A percentile compares a stretch with the other conserved stretches of the same genome.
phyloP scores from a whole-genome alignment of 192 early-diverging fungal genomes.

The Gigaspora rosea region DNA sequence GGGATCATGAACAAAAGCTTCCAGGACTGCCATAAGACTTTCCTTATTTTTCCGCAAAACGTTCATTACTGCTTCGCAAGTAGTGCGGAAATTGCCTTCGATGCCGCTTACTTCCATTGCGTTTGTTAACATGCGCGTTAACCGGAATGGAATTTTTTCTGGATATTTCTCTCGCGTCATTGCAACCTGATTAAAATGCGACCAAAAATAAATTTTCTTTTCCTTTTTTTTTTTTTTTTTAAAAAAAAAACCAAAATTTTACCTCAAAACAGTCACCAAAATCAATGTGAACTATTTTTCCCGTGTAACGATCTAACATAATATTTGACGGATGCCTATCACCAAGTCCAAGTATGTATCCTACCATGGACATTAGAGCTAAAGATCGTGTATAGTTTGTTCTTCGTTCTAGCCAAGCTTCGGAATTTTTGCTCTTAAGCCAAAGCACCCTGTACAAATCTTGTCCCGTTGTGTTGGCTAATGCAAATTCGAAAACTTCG shows the following conservation, averaged over 20 bases:
- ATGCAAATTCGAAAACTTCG: conserved; percentile 92
- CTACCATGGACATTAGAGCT: conserved; percentile 98
- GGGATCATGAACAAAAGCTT: conserved; percentile 98
- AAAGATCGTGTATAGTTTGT: conserved; percentile 95
- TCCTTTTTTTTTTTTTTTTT: not conserved
- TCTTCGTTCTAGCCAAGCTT: conserved; percentile 92
- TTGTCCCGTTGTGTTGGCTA: conserved; percentile 86
- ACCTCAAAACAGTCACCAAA: conserved; percentile 98
- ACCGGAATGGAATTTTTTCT: conserved; percentile 97
- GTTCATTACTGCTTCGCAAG: conserved; percentile 95
- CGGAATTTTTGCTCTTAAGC: conserved; percentile 94
- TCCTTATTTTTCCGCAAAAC: conserved; percentile 94
- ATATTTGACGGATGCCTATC: conserved; percentile 97
- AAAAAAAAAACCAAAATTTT: not conserved
- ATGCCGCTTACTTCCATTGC: conserved; percentile 98
- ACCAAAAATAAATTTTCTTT: too few relatives aligned
- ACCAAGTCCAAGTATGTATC: conserved; percentile 96
- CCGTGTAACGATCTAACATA: conserved; percentile 84
- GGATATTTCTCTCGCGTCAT: conserved; percentile 96
- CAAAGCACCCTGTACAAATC: conserved; percentile 93
- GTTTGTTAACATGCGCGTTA: conserved; percentile 96
- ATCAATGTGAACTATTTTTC: conserved; percentile 97
- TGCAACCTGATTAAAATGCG: conserved; percentile 63
- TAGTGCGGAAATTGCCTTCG: conserved; percentile 94
- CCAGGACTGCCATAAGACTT: conserved; percentile 95